These are phyloP conservation scores for Populus trichocarpa DNA, from an alignment of 441 rosid species.

Conservation along the genomic window DNA sequence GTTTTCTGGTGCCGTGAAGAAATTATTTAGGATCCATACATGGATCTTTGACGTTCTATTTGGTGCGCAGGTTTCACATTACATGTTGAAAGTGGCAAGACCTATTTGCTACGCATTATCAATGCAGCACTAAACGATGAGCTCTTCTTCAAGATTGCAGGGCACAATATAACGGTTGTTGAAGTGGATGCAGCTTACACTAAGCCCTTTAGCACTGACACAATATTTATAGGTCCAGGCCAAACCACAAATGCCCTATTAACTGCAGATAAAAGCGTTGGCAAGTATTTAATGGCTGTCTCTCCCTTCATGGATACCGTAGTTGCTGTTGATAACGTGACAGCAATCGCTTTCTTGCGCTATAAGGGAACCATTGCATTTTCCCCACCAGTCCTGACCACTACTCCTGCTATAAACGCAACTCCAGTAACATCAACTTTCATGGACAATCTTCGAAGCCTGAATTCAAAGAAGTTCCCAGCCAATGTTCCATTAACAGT, in stretches of 20 bases:
- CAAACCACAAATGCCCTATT: conserved; percentile 78
- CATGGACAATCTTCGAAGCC: conserved; percentile 51
- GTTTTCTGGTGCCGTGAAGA: not conserved
- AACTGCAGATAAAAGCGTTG: conserved; percentile 41
- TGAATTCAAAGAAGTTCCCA: conserved; percentile 66
- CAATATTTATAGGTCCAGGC: conserved; percentile 67
- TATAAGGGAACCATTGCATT: conserved; percentile 52
- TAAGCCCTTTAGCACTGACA: conserved; percentile 61
- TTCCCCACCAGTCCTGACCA: conserved; percentile 40
- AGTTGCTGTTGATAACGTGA: conserved; percentile 60
- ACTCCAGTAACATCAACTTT: conserved; percentile 48
- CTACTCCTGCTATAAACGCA: conserved; percentile 66
- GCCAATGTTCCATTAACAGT: conserved; percentile 56
- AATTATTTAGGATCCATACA: not conserved
- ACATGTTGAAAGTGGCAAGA: conserved; percentile 58
- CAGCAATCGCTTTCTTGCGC: conserved; percentile 58
- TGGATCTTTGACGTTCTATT: not conserved
- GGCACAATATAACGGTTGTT: conserved; percentile 67
- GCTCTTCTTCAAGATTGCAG: conserved; percentile 77
- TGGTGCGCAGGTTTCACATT: conserved; percentile 29
- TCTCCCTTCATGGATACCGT: conserved; percentile 86
- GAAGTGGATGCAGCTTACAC: conserved; percentile 88
- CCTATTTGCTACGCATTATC: conserved; percentile 70
- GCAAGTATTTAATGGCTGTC: conserved; percentile 56
- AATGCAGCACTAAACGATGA: conserved; percentile 35